Evolutionary conservation across 2,329 filamentous ascomycete species (phyloP).

Genomic region (Cylindrodendrum hubeiense): DNA sequence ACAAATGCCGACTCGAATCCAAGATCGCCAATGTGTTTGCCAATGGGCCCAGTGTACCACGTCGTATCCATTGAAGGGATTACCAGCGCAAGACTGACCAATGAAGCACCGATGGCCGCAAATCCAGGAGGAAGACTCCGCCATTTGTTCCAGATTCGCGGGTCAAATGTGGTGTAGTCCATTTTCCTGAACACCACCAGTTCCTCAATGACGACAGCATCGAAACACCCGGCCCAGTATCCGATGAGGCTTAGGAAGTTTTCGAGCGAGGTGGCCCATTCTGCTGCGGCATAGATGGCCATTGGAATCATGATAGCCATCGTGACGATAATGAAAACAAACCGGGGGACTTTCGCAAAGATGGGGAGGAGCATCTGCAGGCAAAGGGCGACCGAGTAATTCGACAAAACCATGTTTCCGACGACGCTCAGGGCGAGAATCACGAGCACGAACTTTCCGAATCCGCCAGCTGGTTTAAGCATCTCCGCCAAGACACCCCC

Average conservation of each 20-base stretch:
- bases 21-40: constrained; percentile 57
- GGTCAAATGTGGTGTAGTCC: constrained; percentile 56
- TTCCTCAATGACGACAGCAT: constrained; percentile 57
- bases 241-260: constrained; percentile 60
- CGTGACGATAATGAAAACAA: constrained; percentile 55
- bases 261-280: constrained; percentile 56
- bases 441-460: constrained; percentile 53
- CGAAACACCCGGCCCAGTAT: constrained; percentile 61
- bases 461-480: constrained; percentile 46
- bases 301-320: constrained; percentile 58
- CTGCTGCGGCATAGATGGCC: constrained; percentile 55
- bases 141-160: constrained; percentile 58
- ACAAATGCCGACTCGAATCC: constrained; percentile 60
- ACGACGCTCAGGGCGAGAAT: constrained; percentile 49
- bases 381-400: constrained; percentile 54
- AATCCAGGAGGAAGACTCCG: constrained; percentile 56
- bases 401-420: constrained; percentile 54
- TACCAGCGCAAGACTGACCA: constrained; percentile 56
- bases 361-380: constrained; percentile 57
- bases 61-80: constrained; percentile 58
- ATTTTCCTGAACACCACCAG: constrained; percentile 57
- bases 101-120: constrained; percentile 57
- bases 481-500: constrained; percentile 49
- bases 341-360: constrained; percentile 56
- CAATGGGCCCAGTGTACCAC: constrained; percentile 59